Evolutionary conservation across 2,329 filamentous ascomycete genomes (phyloP).

Genomic region (Fusarium citri): DNA sequence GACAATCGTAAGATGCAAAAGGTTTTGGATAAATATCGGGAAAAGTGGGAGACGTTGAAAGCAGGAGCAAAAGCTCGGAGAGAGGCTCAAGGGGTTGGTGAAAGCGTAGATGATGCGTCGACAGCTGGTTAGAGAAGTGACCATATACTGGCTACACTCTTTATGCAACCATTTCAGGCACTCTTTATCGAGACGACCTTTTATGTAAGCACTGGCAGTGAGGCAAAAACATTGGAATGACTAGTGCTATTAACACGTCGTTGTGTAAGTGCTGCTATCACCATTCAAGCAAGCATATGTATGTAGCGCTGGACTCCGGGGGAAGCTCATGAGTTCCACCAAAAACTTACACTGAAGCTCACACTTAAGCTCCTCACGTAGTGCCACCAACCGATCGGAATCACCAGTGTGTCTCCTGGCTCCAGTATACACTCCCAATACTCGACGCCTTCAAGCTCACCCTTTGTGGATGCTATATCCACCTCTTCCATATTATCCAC

Average conservation of each 20-base stretch:
- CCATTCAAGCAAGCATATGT: neutral
- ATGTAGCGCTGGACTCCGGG: neutral
- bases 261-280: neutral
- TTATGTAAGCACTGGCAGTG: neutral
- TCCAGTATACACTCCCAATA: conserved; percentile 83
- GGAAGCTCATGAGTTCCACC: conserved; percentile 74
- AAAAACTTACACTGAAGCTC: conserved; percentile 96
- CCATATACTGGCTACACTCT: neutral
- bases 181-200: conserved; percentile 13
- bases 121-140: conserved; percentile 29
- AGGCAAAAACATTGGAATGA: neutral
- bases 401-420: conserved; percentile 87
- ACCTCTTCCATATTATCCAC: conserved; percentile 42
- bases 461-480: conserved; percentile 55
- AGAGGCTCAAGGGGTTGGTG: conserved; percentile 55
- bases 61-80: conserved; percentile 68
- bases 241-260: neutral
- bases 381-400: conserved; percentile 98
- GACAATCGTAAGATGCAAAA: conserved; percentile 67
- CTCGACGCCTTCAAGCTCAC: conserved; percentile 66
- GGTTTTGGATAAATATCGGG: conserved; percentile 68
- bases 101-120: conserved; percentile 51
- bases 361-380: conserved; percentile 87
- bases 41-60: conserved; percentile 71
- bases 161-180: neutral